A percentile compares a stretch with the other conserved stretches of the same genome.
Evolutionary conservation across 2,329 filamentous ascomycete genomes (phyloP).

Genomic region (Clarireedia homoeocarpa): DNA sequence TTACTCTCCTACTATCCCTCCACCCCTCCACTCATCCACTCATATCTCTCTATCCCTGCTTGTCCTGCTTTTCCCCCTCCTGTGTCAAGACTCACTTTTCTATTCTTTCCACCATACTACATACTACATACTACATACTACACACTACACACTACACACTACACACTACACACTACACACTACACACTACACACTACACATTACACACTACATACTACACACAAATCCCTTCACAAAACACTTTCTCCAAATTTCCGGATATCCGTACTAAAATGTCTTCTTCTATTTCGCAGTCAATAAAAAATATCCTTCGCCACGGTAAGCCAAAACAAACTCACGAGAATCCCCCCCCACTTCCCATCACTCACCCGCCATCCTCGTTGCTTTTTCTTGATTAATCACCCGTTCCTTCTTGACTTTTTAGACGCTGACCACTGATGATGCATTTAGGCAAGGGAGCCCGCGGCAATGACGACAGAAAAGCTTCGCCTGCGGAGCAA

Average conservation of each 20-base stretch:
- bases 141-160: neutral
- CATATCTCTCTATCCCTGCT: neutral
- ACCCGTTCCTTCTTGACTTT: neutral
- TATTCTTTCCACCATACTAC: neutral
- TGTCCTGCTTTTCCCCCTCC: neutral
- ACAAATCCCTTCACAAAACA: neutral
- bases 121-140: no score
- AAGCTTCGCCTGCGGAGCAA: constrained; percentile 32
- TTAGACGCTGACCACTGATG: neutral
- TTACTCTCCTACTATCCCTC: neutral
- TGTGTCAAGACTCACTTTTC: neutral
- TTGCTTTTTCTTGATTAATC: neutral
- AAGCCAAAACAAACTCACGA: neutral
- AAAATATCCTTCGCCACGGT: constrained; percentile 9
- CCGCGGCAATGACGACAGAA: constrained; percentile 50
- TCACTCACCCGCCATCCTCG: neutral
- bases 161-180: neutral
- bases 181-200: neutral
- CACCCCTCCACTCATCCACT: neutral
- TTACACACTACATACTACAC: neutral
- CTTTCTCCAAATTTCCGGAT: neutral
- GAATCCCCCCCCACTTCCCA: neutral
- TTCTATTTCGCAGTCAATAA: constrained; percentile 8
- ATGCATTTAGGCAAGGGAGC: constrained; percentile 27
- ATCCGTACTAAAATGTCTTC: constrained; percentile 7